Conservation (phyloP, 257 asterid species). For the Penstemon eatonii region DNA sequence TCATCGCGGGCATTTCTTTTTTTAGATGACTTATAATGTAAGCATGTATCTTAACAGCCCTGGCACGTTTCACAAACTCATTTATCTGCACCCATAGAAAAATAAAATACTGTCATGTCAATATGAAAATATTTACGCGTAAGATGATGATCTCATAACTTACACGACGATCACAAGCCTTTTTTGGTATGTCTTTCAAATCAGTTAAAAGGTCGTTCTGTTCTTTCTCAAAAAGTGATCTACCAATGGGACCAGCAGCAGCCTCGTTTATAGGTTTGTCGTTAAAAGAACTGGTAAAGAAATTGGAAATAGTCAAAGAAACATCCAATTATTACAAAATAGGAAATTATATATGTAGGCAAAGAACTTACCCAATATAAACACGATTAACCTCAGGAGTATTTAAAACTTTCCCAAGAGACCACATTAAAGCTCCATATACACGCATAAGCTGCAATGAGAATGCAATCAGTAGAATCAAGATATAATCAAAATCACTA, state of each 20-base stretch:
- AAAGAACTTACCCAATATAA: slow-evolving; percentile 61
- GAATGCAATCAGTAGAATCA: slow-evolving; percentile 10
- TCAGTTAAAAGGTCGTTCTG: slow-evolving; percentile 72
- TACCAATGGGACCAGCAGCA: slow-evolving; percentile 67
- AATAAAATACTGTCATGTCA: slow-evolving; percentile 4
- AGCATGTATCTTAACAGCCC: slow-evolving; percentile 84
- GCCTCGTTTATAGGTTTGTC: slow-evolving; percentile 66
- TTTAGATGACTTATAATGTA: slow-evolving; percentile 66
- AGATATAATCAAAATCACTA: not conserved
- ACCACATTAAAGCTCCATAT: slow-evolving; percentile 88
- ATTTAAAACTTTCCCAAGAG: slow-evolving; percentile 79
- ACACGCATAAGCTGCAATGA: slow-evolving; percentile 76
- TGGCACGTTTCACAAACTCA: slow-evolving; percentile 79
- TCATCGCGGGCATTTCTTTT: slow-evolving; percentile 81
- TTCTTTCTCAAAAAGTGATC: slow-evolving; percentile 70
- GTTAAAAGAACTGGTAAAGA: slow-evolving; percentile 58
- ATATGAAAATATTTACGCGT: not conserved
- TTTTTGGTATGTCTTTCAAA: slow-evolving; percentile 71
- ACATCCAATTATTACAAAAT: not conserved
- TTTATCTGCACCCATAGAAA: slow-evolving; percentile 49
- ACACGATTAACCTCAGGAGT: slow-evolving; percentile 82
- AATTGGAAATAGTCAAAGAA: not conserved
- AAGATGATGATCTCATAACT: slow-evolving; percentile 27
- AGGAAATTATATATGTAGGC: not conserved
- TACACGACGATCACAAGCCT: slow-evolving; percentile 83